Evolutionary conservation across 2,329 filamentous ascomycete species (phyloP).

Genomic region (Samsoniella hepiali): DNA sequence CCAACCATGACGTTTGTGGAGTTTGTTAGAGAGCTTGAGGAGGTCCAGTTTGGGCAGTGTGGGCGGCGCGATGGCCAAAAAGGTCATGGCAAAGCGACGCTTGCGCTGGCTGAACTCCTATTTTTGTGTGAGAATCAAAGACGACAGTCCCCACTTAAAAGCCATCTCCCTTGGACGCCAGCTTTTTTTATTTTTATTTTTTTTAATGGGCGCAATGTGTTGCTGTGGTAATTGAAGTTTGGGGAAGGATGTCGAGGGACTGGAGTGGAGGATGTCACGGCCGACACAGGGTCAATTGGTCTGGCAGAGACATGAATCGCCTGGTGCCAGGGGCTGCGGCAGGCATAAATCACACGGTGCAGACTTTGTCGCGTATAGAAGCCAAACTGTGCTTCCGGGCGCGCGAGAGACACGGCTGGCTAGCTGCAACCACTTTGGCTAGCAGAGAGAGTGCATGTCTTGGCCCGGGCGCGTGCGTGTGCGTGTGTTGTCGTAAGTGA

Average conservation of each 20-base stretch:
- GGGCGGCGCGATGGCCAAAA: not conserved
- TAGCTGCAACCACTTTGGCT: constrained; percentile 11
- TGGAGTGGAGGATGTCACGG: not conserved
- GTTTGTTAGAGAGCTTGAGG: not conserved
- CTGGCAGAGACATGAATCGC: not conserved
- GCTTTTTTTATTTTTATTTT: not conserved
- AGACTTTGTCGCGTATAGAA: not conserved
- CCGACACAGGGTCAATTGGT: not conserved
- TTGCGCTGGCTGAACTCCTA: not conserved
- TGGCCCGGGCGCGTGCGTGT: not conserved
- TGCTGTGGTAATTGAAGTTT: not conserved
- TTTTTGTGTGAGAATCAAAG: not conserved
- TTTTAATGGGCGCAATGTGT: not conserved
- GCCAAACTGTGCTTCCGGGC: not conserved
- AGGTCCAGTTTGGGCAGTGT: not conserved
- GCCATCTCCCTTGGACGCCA: not conserved
- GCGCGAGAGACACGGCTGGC: not conserved
- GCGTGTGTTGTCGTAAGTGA: not conserved
- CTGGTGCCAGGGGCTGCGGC: not conserved
- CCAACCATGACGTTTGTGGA: not conserved
- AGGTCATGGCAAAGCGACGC: no score
- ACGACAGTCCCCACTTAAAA: not conserved
- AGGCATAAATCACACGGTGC: not conserved
- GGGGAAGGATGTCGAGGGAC: not conserved
- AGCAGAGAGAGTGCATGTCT: not conserved